Evolutionary conservation across 1,284 basidiomycete genomes (phyloP).

Genomic region (Ganoderma meredithae): DNA sequence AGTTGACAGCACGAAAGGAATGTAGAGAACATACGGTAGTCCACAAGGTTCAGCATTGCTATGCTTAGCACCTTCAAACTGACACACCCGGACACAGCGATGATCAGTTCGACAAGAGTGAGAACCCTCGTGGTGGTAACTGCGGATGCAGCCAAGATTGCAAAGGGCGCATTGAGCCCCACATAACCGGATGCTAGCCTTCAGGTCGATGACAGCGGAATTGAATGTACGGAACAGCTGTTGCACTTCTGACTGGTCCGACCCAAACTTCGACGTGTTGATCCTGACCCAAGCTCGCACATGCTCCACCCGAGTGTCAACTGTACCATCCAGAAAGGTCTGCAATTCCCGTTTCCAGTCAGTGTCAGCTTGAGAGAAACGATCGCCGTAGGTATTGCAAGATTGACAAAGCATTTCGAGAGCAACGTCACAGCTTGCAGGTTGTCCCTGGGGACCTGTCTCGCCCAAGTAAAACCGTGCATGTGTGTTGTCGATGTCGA

Average conservation of each 20-base stretch:
- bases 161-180: conserved; percentile 53
- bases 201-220: conserved; percentile 50
- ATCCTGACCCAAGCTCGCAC: conserved; percentile 58
- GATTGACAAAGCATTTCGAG: conserved; percentile 41
- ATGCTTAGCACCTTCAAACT: conserved; percentile 48
- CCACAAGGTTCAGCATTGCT: conserved; percentile 47
- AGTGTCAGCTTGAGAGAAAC: conserved; percentile 45
- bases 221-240: conserved; percentile 55
- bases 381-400: conserved; percentile 43
- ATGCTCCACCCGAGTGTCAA: conserved; percentile 50
- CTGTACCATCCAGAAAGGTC: conserved; percentile 47
- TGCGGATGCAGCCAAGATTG: conserved; percentile 54
- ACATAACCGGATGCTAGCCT: conserved; percentile 56
- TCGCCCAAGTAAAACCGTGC: conserved; percentile 47
- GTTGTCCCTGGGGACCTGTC: conserved; percentile 18
- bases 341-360: conserved; percentile 51
- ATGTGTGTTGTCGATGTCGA: conserved; percentile 46
- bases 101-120: conserved; percentile 62
- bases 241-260: conserved; percentile 52
- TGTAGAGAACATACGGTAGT: conserved; percentile 49
- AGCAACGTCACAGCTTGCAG: conserved; percentile 39
- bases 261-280: conserved; percentile 53
- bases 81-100: conserved; percentile 51
- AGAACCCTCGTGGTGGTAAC: conserved; percentile 50
- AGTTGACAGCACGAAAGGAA: neutral